Evolutionary conservation across 371 early-diverging fungal species (phyloP).

Genomic region (Haplosporangium sp.): DNA sequence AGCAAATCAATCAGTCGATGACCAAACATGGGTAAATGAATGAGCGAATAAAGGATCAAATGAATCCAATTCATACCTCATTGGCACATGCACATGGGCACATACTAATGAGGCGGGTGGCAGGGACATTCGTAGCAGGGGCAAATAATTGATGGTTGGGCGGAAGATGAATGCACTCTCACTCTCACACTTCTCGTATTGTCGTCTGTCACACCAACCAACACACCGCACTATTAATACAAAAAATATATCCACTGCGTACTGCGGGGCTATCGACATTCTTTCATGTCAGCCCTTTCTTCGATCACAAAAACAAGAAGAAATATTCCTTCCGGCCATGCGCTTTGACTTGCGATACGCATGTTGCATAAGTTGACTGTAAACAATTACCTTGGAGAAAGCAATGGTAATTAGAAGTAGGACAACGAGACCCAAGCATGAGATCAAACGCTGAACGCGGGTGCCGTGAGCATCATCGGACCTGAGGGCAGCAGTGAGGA

Average conservation of each 20-base stretch:
- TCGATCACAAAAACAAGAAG: neutral
- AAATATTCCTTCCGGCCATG: neutral
- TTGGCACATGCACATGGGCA: constrained; percentile 19
- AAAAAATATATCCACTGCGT: neutral
- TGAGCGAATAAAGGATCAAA: neutral
- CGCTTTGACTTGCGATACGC: neutral
- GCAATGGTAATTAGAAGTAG: constrained; percentile 64
- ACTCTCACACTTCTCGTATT: neutral
- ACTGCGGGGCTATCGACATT: constrained; percentile 6
- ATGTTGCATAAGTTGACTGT: no score
- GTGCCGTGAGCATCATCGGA: constrained; percentile 66
- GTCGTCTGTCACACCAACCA: neutral
- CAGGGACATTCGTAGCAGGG: neutral
- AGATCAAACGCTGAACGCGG: constrained; percentile 78
- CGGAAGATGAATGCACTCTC: neutral
- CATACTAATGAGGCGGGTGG: constrained; percentile 8
- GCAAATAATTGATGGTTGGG: neutral
- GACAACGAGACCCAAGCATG: constrained; percentile 78
- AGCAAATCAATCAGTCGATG: neutral
- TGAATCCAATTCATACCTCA: constrained; percentile 17
- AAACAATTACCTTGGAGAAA: constrained; percentile 65
- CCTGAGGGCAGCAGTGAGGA: constrained; percentile 72
- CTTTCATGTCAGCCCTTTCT: neutral
- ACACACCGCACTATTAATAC: neutral
- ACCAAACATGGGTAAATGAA: neutral